These are phyloP conservation scores for Drechslerella coelobrocha DNA, from an alignment of 2,329 filamentous ascomycete genomes.

Conservation along the genomic window DNA sequence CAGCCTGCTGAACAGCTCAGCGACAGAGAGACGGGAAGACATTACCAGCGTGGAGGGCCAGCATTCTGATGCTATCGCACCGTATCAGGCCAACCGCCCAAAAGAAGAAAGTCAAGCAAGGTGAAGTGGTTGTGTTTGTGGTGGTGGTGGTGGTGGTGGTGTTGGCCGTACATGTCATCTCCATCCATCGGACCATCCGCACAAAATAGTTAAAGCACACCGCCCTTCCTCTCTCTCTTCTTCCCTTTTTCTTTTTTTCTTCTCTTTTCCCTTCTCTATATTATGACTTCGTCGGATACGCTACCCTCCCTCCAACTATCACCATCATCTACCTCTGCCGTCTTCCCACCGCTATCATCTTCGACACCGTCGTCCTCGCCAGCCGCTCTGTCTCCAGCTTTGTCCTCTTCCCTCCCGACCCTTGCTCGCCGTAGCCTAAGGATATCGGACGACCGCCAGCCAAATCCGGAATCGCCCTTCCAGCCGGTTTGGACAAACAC, in stretches of 20 bases:
- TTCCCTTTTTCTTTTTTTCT: conserved; percentile 1
- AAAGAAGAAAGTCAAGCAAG: conserved; percentile 44
- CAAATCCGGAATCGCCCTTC: conserved; percentile 44
- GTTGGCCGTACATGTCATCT: conserved; percentile 9
- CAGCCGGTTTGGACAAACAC: conserved; percentile 31
- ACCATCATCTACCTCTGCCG: conserved; percentile 3
- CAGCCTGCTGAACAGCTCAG: conserved; percentile 3
- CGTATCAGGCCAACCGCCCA: conserved; percentile 17
- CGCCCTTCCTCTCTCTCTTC: background rate
- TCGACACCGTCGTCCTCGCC: conserved; percentile 7
- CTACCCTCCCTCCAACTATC: conserved; percentile 9
- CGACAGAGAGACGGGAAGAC: too few species aligned
- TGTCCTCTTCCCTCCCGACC: conserved; percentile 33
- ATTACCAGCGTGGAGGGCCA: too few species aligned
- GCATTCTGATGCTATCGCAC: too few species aligned
- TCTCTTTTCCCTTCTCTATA: background rate
- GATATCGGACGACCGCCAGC: conserved; percentile 44
- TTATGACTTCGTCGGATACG: conserved; percentile 9
- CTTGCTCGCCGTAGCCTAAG: conserved; percentile 17
- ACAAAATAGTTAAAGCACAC: conserved; percentile 24
- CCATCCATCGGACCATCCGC: background rate
- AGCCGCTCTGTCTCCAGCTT: background rate
- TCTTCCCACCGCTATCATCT: background rate
- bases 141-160: background rate
- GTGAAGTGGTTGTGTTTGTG: too few species aligned